Evolutionary conservation across 805 yeast genomes (phyloP).

Genomic region (Teunomyces stri): DNA sequence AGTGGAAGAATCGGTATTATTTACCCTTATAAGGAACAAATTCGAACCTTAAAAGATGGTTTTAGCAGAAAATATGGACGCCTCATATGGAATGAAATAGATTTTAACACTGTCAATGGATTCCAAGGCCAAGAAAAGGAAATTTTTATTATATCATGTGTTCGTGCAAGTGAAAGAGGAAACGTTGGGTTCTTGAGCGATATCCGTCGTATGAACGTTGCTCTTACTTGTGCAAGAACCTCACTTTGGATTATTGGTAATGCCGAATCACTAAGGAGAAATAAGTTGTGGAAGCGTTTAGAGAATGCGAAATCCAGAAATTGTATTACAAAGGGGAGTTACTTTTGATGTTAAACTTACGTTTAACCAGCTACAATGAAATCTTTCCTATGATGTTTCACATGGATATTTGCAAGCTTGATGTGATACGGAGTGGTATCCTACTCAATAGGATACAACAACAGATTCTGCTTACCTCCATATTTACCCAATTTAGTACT

Average conservation of each 20-base stretch:
- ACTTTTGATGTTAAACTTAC: too few species aligned
- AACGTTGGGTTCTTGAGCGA: slow-evolving; percentile 88
- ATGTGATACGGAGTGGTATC: too few species aligned
- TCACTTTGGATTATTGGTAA: slow-evolving; percentile 93
- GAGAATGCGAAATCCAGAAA: slow-evolving; percentile 58
- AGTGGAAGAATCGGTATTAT: slow-evolving; percentile 81
- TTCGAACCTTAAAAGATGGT: slow-evolving; percentile 51
- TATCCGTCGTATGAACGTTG: slow-evolving; percentile 94
- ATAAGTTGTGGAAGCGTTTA: slow-evolving; percentile 71
- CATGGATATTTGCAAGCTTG: too few species aligned
- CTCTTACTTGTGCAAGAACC: slow-evolving; percentile 87
- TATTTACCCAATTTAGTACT: too few species aligned
- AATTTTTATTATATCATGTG: slow-evolving; percentile 91
- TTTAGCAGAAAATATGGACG: slow-evolving; percentile 65
- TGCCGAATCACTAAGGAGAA: slow-evolving; percentile 57
- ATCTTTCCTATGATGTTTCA: too few species aligned
- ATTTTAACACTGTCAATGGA: slow-evolving; percentile 95
- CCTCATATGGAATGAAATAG: slow-evolving; percentile 61
- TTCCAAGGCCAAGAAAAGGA: slow-evolving; percentile 97
- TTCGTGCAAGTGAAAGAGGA: slow-evolving; percentile 70
- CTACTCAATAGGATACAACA: too few species aligned
- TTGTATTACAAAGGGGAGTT: slow-evolving; percentile 20
- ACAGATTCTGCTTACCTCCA: too few species aligned
- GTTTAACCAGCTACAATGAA: too few species aligned
- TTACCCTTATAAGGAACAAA: slow-evolving; percentile 93